These are phyloP conservation scores for Lactuca sativa DNA, from an alignment of 129 eudicot genomes.

Conservation along the genomic window DNA sequence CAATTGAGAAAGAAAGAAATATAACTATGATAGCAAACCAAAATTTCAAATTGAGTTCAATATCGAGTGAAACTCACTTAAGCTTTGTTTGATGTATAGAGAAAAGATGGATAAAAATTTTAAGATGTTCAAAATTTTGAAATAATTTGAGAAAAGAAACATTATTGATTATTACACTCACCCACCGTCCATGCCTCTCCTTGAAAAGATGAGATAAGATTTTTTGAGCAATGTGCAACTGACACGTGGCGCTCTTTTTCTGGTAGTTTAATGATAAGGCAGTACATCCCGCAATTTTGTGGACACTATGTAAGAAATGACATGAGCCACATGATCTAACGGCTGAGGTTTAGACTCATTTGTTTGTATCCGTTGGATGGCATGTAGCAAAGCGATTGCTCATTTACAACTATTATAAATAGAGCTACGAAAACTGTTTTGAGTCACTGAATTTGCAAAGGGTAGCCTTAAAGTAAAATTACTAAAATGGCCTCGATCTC, in stretches of 20 bases:
- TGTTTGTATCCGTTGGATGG: slow-evolving; percentile 35
- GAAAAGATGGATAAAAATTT: too few relatives aligned
- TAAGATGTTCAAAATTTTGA: too few relatives aligned
- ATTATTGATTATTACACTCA: slow-evolving; percentile 15
- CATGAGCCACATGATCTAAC: slow-evolving; percentile 40
- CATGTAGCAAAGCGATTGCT: slow-evolving; percentile 8
- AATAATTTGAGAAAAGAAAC: background rate
- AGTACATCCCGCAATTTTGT: slow-evolving; percentile 20
- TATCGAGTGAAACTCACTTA: too few relatives aligned
- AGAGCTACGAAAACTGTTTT: slow-evolving; percentile 2
- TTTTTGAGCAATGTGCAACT: slow-evolving; percentile 17
- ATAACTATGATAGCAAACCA: too few relatives aligned
- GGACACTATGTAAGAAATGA: slow-evolving; percentile 19
- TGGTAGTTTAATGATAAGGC: slow-evolving; percentile 40
- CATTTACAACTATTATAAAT: slow-evolving; percentile 33
- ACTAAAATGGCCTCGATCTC: slow-evolving; percentile 44
- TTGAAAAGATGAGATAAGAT: slow-evolving; percentile 50
- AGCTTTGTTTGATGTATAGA: too few relatives aligned
- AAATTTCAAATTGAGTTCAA: too few relatives aligned
- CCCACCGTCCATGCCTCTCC: slow-evolving; percentile 32
- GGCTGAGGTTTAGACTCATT: slow-evolving; percentile 30
- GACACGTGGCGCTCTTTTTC: slow-evolving; percentile 42
- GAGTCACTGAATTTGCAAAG: slow-evolving; percentile 27
- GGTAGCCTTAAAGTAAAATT: slow-evolving; percentile 5
- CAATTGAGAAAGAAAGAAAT: too few relatives aligned